Evolutionary conservation across 208 protist genomes (phyloP), one percentile per base, ranked within the genome.

Genomic region (Crithidia expoeki): DNA sequence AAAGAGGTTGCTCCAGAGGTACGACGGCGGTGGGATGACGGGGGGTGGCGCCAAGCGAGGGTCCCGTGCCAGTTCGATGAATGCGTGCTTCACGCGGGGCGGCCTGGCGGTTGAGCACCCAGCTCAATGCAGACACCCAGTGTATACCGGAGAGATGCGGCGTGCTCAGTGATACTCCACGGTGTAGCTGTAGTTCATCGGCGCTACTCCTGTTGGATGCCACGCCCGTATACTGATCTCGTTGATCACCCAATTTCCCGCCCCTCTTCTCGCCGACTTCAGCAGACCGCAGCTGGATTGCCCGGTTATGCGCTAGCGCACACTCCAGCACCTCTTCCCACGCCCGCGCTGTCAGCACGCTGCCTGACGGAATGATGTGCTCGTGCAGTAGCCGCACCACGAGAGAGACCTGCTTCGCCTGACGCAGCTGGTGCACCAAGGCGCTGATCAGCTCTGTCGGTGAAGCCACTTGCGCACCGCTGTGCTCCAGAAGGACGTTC

Each of bases 71-170:
- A 0, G 91, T 92, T 50, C 68, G 61, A 2, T 70, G 49, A 36
- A 96, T 88, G 32, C 87, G 80, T 2, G 55, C 60, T 55, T 91
- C 82, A 3, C 61, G 63, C 28, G 64, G 47, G 2, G 81, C 74
- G 16, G 82, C 83, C 63, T 88, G 84, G 49, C 88, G 74, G 21
- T 82, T 51, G 4, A 74, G 77, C n/a, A 82, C 81, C 81, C 89
- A 94, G 67, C 87, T 86, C 32, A 94, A 74, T 28, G 89, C 92
- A 2, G 89, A 89, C 21, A 85, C 62, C 89, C 92, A 96, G 74
- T 93, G 86, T 27, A 96, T 88, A 10, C 65, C 33, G 25, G 53
- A 32, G 0, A 76, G 23, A 3, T 21, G 36, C 0, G 63, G 17
- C 52, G 66, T 14, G n/a, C 25, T 5, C n/a, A 11, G 23, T 27